A percentile compares a stretch with the other conserved stretches of the same genome.
phyloP scores from a whole-genome alignment of 2,329 filamentous ascomycete genomes.

The Paecilomyces fulvus region DNA sequence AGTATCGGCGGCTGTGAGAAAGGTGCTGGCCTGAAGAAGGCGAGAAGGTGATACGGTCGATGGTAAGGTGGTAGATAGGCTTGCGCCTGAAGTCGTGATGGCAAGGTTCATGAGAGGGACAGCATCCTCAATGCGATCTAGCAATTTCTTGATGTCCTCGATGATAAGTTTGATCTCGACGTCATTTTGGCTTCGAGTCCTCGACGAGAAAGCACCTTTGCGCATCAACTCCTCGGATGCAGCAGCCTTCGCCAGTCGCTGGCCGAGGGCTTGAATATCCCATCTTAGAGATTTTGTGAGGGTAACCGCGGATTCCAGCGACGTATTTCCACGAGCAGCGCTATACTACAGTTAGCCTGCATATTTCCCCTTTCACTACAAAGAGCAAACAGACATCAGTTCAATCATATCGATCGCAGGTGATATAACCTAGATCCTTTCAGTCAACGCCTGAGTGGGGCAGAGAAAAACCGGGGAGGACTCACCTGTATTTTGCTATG shows the following conservation, averaged over 20 bases:
- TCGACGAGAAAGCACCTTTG: constrained; percentile 26
- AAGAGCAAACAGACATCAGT: constrained; percentile 54
- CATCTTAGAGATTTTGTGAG: constrained; percentile 75
- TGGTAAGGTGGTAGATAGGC: constrained; percentile 69
- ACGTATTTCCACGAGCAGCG: constrained; percentile 66
- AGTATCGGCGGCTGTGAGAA: constrained; percentile 77
- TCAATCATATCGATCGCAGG: constrained; percentile 90
- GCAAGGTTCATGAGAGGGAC: constrained; percentile 88
- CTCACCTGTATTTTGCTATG: constrained; percentile 75
- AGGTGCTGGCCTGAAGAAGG: constrained; percentile 83
- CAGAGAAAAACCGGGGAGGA: constrained; percentile 3
- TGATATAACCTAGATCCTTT: constrained; percentile 59
- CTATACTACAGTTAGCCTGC: constrained; percentile 23
- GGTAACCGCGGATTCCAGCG: constrained; percentile 73
- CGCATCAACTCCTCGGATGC: constrained; percentile 44
- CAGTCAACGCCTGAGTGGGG: constrained; percentile 4
- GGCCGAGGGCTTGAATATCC: constrained; percentile 73
- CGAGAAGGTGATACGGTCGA: constrained; percentile 82
- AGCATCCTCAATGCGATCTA: constrained; percentile 77
- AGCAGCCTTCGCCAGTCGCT: constrained; percentile 63
- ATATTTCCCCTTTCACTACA: background rate
- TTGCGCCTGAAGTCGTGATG: constrained; percentile 88
- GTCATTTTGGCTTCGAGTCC: constrained; percentile 49
- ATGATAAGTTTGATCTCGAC: constrained; percentile 63
- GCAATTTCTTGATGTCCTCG: constrained; percentile 62